phyloP scores from a whole-genome alignment of 371 early-diverging fungal species.

The Haplosporangium sp. region DNA sequence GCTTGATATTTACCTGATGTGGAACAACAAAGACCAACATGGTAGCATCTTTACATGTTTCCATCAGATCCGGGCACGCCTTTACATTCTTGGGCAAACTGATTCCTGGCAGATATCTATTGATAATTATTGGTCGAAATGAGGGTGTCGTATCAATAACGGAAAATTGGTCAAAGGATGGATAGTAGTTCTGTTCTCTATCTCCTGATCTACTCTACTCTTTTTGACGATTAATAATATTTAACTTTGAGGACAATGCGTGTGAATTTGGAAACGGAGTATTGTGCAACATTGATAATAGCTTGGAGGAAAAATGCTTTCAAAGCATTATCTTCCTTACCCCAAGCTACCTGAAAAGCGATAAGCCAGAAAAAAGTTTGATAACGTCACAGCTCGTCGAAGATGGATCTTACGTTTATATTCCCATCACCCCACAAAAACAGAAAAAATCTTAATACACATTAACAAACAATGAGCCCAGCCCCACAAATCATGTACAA shows the following conservation, averaged over 20 bases:
- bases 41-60: conserved; percentile 84
- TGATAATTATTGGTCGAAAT: neutral
- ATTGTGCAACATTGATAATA: conserved; percentile 5
- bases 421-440: neutral
- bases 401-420: neutral
- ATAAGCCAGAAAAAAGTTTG: neutral
- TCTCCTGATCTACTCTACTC: neutral
- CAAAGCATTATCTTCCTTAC: neutral
- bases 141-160: neutral
- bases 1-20: conserved; percentile 74
- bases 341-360: neutral
- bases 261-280: neutral
- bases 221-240: neutral
- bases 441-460: no score
- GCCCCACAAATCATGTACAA: neutral
- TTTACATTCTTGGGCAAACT: conserved; percentile 88
- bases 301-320: neutral
- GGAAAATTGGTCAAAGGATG: no score
- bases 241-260: neutral
- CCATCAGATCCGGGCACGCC: conserved; percentile 84
- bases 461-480: neutral
- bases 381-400: neutral
- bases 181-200: no score
- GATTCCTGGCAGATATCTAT: conserved; percentile 92
- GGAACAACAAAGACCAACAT: conserved; percentile 96